Evolutionary conservation across 129 eudicot genomes (phyloP).

Genomic region (Chrysanthemum lavandulifolium): DNA sequence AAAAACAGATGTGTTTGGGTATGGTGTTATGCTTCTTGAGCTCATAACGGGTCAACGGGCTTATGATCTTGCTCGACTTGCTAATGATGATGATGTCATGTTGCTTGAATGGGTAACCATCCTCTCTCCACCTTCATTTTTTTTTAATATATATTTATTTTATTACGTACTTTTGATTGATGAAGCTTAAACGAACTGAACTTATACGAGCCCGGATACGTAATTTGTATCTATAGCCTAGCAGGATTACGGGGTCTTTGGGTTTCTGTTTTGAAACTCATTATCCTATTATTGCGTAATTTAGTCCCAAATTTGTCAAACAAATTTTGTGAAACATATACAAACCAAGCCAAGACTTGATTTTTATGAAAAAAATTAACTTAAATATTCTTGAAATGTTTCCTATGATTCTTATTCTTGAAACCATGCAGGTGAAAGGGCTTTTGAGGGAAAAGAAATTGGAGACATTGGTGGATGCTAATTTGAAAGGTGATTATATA

Average conservation of each 20-base stretch:
- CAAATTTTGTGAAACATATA: no score
- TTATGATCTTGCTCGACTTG: slow-evolving; percentile 70
- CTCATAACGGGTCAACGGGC: slow-evolving; percentile 81
- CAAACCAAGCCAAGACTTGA: no score
- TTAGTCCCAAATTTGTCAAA: no score
- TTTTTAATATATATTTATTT: background rate
- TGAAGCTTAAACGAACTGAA: no score
- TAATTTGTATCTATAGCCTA: no score
- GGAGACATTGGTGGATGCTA: slow-evolving; percentile 68
- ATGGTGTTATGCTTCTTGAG: slow-evolving; percentile 83
- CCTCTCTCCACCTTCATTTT: background rate
- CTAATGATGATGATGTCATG: slow-evolving; percentile 63
- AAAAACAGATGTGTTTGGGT: slow-evolving; percentile 85
- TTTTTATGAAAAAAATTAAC: no score
- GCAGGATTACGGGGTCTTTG: no score
- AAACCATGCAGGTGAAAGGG: no score
- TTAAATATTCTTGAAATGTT: background rate
- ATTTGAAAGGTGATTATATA: slow-evolving; percentile 45
- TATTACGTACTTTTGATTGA: background rate
- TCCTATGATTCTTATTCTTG: no score
- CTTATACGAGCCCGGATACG: no score
- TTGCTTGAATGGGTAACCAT: slow-evolving; percentile 70
- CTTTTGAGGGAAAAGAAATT: slow-evolving; percentile 39
- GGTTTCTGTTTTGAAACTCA: no score
- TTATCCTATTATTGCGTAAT: no score